These are phyloP conservation scores for Stagonosporopsis cucurbitacearum DNA, from an alignment of 2,329 filamentous ascomycete species.

Conservation along the genomic window DNA sequence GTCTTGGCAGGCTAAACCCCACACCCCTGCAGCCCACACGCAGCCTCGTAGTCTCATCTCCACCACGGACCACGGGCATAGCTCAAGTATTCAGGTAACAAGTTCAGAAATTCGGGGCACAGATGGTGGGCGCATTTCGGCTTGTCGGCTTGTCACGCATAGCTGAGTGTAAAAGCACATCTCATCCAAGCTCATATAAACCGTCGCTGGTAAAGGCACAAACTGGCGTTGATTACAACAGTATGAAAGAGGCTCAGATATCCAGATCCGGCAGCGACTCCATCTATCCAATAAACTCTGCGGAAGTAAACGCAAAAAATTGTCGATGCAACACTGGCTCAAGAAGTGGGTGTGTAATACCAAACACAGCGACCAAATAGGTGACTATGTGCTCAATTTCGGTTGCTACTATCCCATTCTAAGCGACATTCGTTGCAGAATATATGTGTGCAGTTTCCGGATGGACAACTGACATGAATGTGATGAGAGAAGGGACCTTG, in stretches of 20 bases:
- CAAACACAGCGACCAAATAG: neutral
- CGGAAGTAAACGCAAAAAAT: neutral
- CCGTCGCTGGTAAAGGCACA: neutral
- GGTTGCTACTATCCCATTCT: neutral
- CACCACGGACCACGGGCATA: neutral
- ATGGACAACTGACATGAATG: neutral
- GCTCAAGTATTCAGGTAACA: neutral
- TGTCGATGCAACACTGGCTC: neutral
- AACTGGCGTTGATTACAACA: neutral
- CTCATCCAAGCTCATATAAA: neutral
- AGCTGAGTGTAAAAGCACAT: neutral
- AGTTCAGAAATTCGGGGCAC: neutral
- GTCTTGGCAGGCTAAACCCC: slow-evolving; percentile 16
- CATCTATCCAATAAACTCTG: too few relatives aligned
- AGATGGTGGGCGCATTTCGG: neutral
- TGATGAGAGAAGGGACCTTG: neutral
- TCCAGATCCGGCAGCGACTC: neutral
- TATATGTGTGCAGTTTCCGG: neutral
- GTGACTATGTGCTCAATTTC: neutral
- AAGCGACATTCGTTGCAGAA: neutral
- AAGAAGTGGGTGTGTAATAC: neutral
- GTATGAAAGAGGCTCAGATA: neutral
- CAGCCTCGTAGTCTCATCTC: neutral
- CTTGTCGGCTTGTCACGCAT: neutral
- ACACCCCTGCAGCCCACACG: slow-evolving; percentile 16